Base-by-base conservation (phyloP, 2,329 filamentous ascomycete genomes). In the Parascedosporium putredinis region DNA sequence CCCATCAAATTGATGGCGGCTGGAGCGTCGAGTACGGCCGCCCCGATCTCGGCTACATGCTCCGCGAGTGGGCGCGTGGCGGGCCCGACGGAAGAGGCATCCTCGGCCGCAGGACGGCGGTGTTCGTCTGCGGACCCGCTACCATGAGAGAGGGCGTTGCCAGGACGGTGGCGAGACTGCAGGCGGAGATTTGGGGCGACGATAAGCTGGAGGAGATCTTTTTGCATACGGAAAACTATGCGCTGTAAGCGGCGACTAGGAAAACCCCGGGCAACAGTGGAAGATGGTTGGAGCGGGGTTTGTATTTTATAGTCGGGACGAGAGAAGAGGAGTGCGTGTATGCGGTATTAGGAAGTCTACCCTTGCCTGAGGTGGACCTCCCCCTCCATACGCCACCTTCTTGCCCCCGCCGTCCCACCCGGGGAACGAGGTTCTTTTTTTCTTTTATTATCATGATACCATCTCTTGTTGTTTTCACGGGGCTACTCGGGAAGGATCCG, bases 21-120 rank as follows among this genome's bases (percentile, higher is more conserved):
- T 95, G 91, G 88, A 86, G 79, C 55, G 88, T 93, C 12, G 90
- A 96, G 67, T 96, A 96, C 64, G 89, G 89, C 16, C 80, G 91
- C 0, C 91, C 91, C 0, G 85, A 95, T 57, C 78, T 97, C 31
- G 84, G 87, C 1, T 91, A 84, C 63, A 88, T 95, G 79, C 75
- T 97, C 49, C 83, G 80, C 59, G 82, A 93, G 55, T 84, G 89
- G 77, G 86, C 87, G 4, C 82, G 79, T 20, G 84, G 82, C n/a
- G 83, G 82, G 48, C 56, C 70, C 0, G 78, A 84, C 55, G 79
- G 81, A 2, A 69, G 79, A 43, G 81, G 81, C 1, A 81, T 84
- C 50, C 84, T 94, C 51, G 90, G 91, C 2, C 74, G 85, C 42
- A 73, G 88, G 51, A 89, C 88, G 3, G 91, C 88, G 56, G 87